Percentiles rank a stretch among this genome's conserved stretches.
These are phyloP conservation scores for Dichomitus squalens DNA, from an alignment of 1,284 basidiomycete species.

Conservation along the genomic window DNA sequence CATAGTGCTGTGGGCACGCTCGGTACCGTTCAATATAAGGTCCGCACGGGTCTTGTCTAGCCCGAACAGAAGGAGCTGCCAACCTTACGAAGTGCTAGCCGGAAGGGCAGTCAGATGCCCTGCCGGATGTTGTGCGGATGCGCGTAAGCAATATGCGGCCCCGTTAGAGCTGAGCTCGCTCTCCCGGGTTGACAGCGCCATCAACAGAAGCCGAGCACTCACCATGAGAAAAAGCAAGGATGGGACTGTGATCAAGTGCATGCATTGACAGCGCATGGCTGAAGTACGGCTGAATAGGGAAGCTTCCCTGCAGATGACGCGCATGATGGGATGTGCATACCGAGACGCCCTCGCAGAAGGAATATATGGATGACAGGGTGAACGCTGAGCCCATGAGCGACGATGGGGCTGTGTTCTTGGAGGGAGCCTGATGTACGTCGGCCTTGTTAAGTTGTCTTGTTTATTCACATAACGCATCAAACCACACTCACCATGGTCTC, in stretches of 20 bases:
- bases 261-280: neutral
- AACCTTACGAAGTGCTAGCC: neutral
- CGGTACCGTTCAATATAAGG: slow-evolving; percentile 3
- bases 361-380: neutral
- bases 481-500: neutral
- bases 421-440: too few species aligned
- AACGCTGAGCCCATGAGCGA: neutral
- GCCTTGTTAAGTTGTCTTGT: neutral
- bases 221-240: neutral
- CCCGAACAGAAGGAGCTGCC: neutral
- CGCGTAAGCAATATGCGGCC: neutral
- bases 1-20: neutral
- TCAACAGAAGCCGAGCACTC: neutral
- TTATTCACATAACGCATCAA: neutral
- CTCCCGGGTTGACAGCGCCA: neutral
- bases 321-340: neutral
- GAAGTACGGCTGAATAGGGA: neutral
- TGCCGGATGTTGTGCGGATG: neutral
- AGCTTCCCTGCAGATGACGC: neutral
- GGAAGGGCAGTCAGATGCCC: neutral
- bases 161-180: neutral
- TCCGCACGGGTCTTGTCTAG: neutral
- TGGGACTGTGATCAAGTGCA: neutral
- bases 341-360: neutral
- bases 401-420: neutral